Percentiles rank a stretch among this genome's conserved stretches.
Conservation (phyloP, 75 land plant genomes). For the Selaginella moellendorffii region DNA sequence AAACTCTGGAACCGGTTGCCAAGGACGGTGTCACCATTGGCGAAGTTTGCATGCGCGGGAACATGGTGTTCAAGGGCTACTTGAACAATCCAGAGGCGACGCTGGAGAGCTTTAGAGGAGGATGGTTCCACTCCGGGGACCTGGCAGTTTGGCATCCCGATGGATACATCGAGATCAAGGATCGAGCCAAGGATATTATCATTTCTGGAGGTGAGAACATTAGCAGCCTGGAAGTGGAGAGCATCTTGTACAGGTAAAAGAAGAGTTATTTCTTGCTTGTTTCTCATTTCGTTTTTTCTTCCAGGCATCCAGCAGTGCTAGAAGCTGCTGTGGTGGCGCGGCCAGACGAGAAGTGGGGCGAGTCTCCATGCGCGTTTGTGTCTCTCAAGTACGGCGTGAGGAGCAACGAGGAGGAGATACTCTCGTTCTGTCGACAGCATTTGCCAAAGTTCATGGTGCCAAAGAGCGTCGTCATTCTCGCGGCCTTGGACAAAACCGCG, state of each 20-base stretch:
- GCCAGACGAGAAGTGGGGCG: too few species aligned
- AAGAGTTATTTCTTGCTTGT: too few species aligned
- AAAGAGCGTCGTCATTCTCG: too few species aligned
- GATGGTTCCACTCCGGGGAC: constrained; percentile 89
- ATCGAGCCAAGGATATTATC: constrained; percentile 78
- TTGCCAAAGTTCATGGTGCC: too few species aligned
- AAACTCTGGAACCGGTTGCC: constrained; percentile 53
- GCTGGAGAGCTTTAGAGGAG: constrained; percentile 49
- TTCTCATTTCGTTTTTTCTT: too few species aligned
- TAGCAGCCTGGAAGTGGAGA: constrained; percentile 81
- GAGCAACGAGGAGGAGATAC: too few species aligned
- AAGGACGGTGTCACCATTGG: constrained; percentile 63
- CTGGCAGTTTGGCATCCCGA: constrained; percentile 82
- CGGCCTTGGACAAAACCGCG: too few species aligned
- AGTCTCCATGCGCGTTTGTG: too few species aligned
- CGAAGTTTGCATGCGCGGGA: constrained; percentile 78
- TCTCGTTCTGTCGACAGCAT: too few species aligned
- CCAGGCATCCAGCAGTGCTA: too few species aligned
- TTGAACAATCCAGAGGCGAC: constrained; percentile 81
- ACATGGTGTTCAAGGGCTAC: constrained; percentile 90
- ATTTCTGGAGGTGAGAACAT: constrained; percentile 92
- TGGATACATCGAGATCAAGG: constrained; percentile 78
- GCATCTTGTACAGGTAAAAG: constrained; percentile 36
- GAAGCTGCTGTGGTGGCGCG: too few species aligned
- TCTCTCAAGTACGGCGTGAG: too few species aligned